Base-by-base conservation (phyloP, 306 rosid genomes). In the Abrus precatorius region DNA sequence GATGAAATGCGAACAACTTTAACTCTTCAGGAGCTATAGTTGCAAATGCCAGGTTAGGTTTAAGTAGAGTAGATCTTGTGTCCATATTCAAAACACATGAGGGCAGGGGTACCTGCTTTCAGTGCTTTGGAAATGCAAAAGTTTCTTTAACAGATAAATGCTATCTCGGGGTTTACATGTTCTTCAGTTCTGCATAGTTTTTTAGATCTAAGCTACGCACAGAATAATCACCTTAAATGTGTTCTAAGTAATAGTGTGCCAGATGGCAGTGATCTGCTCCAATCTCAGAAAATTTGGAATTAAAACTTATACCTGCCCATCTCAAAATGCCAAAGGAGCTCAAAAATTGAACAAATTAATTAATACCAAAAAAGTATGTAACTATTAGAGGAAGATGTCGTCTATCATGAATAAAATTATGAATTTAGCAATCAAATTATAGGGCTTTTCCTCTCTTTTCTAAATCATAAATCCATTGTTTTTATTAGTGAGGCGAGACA, bases 81-180 rank as follows among this genome's bases (percentile, higher is more conserved):
- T 80, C 38, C 70, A 2, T 63, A 34, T 76, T 80, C 67, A 76
- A 76, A 82, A 73, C 32, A 59, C 41, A 55, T 27, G 54, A 66
- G 67, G 69, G 69, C 69, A 48, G 56, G 28, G 77, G 62, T 30
- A 79, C 52, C 52, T 67, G 81, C 84, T 63, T 44, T 74, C 54
- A 44, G 62, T 82, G 81, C 77, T 75, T 86, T 48, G 85, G 84
- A 84, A 78, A 74, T 78, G 80, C 20, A 74, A 77, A 28, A 57
- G 20, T 74, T 52, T 36, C 13, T 41, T 69, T 36, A 45, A 27
- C 29, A 64, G 50, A 49, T 30, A 65, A 64, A 40, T 60, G 55
- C n/a, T 30, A 71, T 74, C 69, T 82, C n/a, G 70, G 76, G 52
- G 75, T 53, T 70, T 10, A 67, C 54, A 28, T 79, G 76, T 61